Conservation (phyloP, 2,329 filamentous ascomycete species). For the Aspergillus spinulosporus region DNA sequence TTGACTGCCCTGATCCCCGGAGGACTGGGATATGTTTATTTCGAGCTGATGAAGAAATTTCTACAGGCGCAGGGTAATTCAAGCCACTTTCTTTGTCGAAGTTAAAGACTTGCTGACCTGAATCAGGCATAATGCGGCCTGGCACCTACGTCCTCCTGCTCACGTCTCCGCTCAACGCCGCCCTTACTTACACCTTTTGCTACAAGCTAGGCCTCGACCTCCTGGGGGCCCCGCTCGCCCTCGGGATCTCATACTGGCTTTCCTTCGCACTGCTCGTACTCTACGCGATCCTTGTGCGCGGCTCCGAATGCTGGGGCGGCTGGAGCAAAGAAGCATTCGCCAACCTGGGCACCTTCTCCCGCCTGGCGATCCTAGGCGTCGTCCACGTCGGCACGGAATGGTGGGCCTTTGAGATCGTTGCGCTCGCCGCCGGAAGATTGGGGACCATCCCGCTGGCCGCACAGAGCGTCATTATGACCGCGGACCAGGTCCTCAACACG, state of each 20-base stretch:
- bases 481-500: conserved; percentile 80
- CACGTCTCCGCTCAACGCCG: conserved; percentile 60
- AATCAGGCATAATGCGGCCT: conserved; percentile 60
- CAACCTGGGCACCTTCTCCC: conserved; percentile 71
- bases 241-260: conserved; percentile 81
- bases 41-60: conserved; percentile 70
- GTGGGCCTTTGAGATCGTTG: conserved; percentile 94
- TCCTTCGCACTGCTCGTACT: conserved; percentile 74
- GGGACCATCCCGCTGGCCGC: conserved; percentile 78
- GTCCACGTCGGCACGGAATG: conserved; percentile 87
- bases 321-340: conserved; percentile 64
- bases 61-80: conserved; percentile 57
- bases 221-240: conserved; percentile 77
- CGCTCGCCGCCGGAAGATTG: conserved; percentile 75
- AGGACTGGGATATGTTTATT: conserved; percentile 83
- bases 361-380: conserved; percentile 72
- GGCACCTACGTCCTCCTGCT: conserved; percentile 64
- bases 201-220: conserved; percentile 70
- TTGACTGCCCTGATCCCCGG: conserved; percentile 74
- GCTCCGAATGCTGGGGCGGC: conserved; percentile 78
- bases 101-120: too few species aligned
- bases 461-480: conserved; percentile 87
- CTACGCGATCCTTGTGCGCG: conserved; percentile 70
- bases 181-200: conserved; percentile 67
- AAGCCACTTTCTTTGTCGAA: neutral